Percentiles rank a stretch among this genome's conserved stretches.
Evolutionary conservation across 139 green algal genomes (phyloP).

Genomic region (Picochlorum costavermella): DNA sequence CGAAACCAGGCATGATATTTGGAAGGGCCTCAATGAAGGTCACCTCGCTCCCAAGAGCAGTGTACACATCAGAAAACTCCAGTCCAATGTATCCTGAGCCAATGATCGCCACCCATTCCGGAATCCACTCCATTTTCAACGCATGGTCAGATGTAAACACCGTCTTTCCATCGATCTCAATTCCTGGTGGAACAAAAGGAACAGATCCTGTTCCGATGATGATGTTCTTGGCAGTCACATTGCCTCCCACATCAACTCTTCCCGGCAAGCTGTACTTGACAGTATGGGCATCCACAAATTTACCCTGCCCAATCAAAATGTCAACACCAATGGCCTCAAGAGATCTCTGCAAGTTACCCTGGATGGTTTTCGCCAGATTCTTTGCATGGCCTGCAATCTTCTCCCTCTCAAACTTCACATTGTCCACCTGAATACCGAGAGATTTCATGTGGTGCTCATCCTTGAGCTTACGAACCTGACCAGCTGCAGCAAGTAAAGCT

Average conservation of each 20-base stretch:
- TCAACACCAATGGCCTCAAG: slow-evolving; percentile 91
- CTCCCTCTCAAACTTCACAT: slow-evolving; percentile 83
- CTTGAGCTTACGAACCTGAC: slow-evolving; percentile 83
- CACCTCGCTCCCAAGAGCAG: slow-evolving; percentile 87
- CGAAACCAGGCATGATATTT: slow-evolving; percentile 97
- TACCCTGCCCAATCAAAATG: slow-evolving; percentile 83
- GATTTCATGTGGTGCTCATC: slow-evolving; percentile 87
- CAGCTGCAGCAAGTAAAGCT: slow-evolving; percentile 92
- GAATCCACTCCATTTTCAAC: slow-evolving; percentile 97
- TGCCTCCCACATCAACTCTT: slow-evolving; percentile 83
- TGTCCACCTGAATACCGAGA: slow-evolving; percentile 79
- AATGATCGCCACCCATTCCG: slow-evolving; percentile 98
- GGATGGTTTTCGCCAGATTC: slow-evolving; percentile 81
- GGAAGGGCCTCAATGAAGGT: slow-evolving; percentile 98
- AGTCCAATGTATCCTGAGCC: slow-evolving; percentile 97
- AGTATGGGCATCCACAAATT: slow-evolving; percentile 73
- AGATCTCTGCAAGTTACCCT: slow-evolving; percentile 85
- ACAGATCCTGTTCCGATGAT: slow-evolving; percentile 96
- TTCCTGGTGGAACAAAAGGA: slow-evolving; percentile 95
- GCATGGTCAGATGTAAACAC: slow-evolving; percentile 98
- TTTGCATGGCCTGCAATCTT: slow-evolving; percentile 88
- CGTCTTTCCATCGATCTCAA: slow-evolving; percentile 97
- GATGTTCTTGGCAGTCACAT: slow-evolving; percentile 84
- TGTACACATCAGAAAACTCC: slow-evolving; percentile 99
- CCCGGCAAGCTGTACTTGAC: slow-evolving; percentile 83